Evolutionary conservation across 441 rosid genomes (phyloP).

Genomic region (Flueggea neowawraea): DNA sequence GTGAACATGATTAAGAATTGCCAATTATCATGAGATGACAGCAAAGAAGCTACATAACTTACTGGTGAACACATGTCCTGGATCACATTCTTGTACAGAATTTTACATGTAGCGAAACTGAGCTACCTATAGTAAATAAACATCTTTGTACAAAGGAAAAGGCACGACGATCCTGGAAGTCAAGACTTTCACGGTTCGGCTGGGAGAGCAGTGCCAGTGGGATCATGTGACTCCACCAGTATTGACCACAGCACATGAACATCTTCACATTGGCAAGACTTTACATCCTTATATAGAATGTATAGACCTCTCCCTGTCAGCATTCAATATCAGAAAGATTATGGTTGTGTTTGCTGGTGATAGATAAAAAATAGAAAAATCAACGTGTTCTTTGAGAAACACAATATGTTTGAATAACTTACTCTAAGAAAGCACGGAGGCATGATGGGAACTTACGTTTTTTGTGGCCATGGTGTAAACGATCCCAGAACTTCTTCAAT

Average conservation of each 20-base stretch:
- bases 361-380: too few species aligned
- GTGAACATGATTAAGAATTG: too few species aligned
- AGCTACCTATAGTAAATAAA: background rate
- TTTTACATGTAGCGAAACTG: too few species aligned
- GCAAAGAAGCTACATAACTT: too few species aligned
- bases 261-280: slow-evolving; percentile 86
- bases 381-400: too few species aligned
- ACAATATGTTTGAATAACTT: too few species aligned
- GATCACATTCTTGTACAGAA: too few species aligned
- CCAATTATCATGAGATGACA: too few species aligned
- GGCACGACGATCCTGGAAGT: background rate
- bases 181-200: slow-evolving; percentile 21
- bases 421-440: too few species aligned
- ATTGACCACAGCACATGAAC: slow-evolving; percentile 91
- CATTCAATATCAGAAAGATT: background rate
- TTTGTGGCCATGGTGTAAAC: slow-evolving; percentile 51
- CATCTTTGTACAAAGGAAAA: background rate
- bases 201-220: slow-evolving; percentile 34
- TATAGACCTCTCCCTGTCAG: slow-evolving; percentile 75
- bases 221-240: slow-evolving; percentile 63
- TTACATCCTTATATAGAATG: slow-evolving; percentile 82
- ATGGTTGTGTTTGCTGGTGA: too few species aligned
- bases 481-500: slow-evolving; percentile 79
- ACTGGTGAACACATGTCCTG: too few species aligned
- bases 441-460: slow-evolving; percentile 38